Percentiles rank a stretch among this genome's conserved stretches.
Evolutionary conservation across 139 green algal genomes (phyloP).

Genomic region (Pycnococcus provasolii): DNA sequence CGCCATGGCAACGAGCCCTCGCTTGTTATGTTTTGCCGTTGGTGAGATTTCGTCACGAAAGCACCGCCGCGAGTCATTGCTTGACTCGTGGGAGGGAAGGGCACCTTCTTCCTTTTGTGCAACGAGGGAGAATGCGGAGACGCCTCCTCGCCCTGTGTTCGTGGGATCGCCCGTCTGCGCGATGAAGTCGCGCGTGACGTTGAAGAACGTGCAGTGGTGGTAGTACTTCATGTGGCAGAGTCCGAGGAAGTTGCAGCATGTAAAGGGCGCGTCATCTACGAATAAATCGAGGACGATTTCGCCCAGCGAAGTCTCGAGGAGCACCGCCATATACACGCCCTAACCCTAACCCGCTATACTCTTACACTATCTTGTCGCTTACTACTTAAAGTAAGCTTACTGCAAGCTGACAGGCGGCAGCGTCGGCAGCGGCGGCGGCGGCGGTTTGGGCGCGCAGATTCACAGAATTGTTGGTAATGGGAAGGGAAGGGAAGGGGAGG

Average conservation of each 20-base stretch:
- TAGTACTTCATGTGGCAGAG: conserved; percentile 85
- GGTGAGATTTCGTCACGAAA: conserved; percentile 88
- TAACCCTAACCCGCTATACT: no score
- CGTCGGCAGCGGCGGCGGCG: no score
- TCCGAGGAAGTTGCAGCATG: conserved; percentile 88
- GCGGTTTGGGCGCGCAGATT: no score
- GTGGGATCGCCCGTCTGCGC: conserved; percentile 47
- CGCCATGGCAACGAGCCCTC: conserved; percentile 82
- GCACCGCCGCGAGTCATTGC: conserved; percentile 41
- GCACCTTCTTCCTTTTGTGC: no score
- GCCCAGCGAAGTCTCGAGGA: conserved; percentile 87
- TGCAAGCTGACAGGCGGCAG: no score
- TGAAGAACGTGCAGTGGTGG: conserved; percentile 77
- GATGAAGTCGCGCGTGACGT: conserved; percentile 73
- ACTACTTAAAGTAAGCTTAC: no score
- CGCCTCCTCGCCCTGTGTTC: conserved; percentile 71
- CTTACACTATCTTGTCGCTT: no score
- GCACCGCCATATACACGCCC: conserved; percentile 62
- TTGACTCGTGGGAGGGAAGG: no score
- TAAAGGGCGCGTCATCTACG: conserved; percentile 62
- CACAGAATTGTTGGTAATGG: no score
- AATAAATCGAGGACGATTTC: conserved; percentile 89
- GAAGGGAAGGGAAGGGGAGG: no score
- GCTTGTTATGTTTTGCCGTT: conserved; percentile 64
- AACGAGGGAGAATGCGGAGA: conserved; percentile 33